Percentiles rank a stretch among this genome's conserved stretches.
Conservation (phyloP, 2,329 filamentous ascomycete species). For the Plenodomus tracheiphilus region DNA sequence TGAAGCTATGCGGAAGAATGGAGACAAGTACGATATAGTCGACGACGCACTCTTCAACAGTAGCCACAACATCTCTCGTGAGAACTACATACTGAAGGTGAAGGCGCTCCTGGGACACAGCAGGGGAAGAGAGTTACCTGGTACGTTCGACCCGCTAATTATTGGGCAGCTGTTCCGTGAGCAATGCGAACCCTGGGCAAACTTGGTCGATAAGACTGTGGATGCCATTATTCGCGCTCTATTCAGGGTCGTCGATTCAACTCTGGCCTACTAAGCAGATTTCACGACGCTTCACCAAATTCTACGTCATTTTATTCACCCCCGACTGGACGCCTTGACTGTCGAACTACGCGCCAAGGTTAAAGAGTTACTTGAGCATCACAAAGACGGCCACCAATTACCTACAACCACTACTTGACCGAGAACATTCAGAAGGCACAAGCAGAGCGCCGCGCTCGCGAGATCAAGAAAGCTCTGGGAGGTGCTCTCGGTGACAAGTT, state of each 20-base stretch:
- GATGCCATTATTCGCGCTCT: slow-evolving; percentile 9
- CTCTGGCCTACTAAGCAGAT: slow-evolving; percentile 9
- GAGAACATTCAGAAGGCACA: slow-evolving; percentile 40
- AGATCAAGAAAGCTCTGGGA: slow-evolving; percentile 18
- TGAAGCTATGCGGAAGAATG: slow-evolving; percentile 15
- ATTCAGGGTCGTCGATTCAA: background rate
- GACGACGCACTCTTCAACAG: slow-evolving; percentile 6
- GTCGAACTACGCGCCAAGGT: slow-evolving; percentile 12
- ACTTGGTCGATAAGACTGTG: slow-evolving; percentile 1
- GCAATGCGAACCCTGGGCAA: slow-evolving; percentile 22
- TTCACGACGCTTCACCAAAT: slow-evolving; percentile 6
- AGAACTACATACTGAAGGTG: slow-evolving; percentile 24
- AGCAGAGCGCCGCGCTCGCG: slow-evolving; percentile 8
- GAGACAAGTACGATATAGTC: slow-evolving; percentile 18
- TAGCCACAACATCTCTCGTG: slow-evolving; percentile 15
- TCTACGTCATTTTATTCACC: slow-evolving; percentile 8
- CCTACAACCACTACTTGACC: slow-evolving; percentile 46
- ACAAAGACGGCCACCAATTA: slow-evolving; percentile 29
- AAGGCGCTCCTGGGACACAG: slow-evolving; percentile 19
- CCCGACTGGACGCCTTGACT: slow-evolving; percentile 5
- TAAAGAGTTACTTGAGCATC: slow-evolving; percentile 15
- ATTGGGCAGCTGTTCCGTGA: slow-evolving; percentile 23
- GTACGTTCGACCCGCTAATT: slow-evolving; percentile 26
- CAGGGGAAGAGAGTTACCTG: slow-evolving; percentile 24
- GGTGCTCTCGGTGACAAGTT: slow-evolving; percentile 9